phyloP scores from a whole-genome alignment of 2,329 filamentous ascomycete species.

The Lachnellula willkommii region DNA sequence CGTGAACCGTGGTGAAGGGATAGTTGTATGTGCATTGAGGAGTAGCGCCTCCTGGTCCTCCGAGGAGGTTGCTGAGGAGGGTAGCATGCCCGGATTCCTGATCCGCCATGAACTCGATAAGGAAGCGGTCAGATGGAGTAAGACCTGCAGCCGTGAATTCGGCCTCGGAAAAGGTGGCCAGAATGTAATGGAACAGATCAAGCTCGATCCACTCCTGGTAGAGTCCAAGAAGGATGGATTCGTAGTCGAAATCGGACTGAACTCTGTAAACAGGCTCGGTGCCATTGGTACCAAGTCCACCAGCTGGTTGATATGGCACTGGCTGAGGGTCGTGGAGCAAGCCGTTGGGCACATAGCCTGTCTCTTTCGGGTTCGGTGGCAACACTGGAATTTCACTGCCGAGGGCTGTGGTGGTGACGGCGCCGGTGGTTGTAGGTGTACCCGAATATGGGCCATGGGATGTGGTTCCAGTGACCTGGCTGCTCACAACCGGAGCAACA shows the following conservation, averaged over 20 bases:
- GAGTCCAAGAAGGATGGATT: conserved; percentile 64
- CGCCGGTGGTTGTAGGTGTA: conserved; percentile 63
- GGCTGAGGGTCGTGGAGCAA: conserved; percentile 61
- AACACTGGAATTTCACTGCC: conserved; percentile 53
- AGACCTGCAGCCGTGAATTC: conserved; percentile 68
- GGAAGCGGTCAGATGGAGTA: conserved; percentile 59
- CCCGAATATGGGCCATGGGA: conserved; percentile 66
- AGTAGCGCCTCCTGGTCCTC: conserved; percentile 53
- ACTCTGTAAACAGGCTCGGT: conserved; percentile 69
- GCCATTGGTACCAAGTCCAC: conserved; percentile 75
- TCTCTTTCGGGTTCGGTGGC: conserved; percentile 57
- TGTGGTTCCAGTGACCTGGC: conserved; percentile 51
- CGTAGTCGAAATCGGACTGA: conserved; percentile 76
- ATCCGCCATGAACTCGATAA: conserved; percentile 71
- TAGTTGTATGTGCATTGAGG: conserved; percentile 78
- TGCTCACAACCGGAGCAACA: conserved; percentile 39
- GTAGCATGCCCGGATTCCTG: conserved; percentile 77
- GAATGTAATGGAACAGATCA: conserved; percentile 73
- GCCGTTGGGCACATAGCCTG: conserved; percentile 68
- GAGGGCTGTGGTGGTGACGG: conserved; percentile 52
- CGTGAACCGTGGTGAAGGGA: conserved; percentile 65
- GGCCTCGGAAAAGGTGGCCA: conserved; percentile 60
- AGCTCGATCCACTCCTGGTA: conserved; percentile 85
- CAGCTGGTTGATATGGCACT: conserved; percentile 65
- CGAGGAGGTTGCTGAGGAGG: conserved; percentile 71